Evolutionary conservation across 75 land plant species (phyloP), one percentile per base, ranked within the genome.

Genomic region (Adiantum capillusveneris): DNA sequence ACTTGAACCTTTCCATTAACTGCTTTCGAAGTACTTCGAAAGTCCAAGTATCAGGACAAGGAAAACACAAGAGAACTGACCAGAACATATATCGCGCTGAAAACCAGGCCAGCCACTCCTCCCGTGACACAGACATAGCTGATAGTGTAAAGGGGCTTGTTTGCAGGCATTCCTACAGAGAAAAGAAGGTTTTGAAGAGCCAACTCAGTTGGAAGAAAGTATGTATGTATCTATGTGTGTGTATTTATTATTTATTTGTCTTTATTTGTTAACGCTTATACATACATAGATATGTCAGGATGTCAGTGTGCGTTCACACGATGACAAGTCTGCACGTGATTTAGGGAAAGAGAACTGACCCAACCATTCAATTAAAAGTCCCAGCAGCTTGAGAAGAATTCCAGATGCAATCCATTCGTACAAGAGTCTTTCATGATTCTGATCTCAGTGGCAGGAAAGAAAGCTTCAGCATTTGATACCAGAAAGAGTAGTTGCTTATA

Each of bases 51-150:
- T 9, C 7, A 36, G 28, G 18, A 52, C 56, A 36, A 11, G 31
- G 1, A 9, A 34, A 34, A 34, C 9, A 34, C 37, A 34, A 5
- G 37, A 41, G 11, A 51, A 44, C 79, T 71, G 56, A 89, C 95
- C 83, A 83, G 43, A n/a, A 86, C 34, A 61, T 89, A 88, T 49
- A 81, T 64, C 17, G 69, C 56, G 57, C 68, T 59, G 25, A 84
- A 71, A 6, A 80, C 57, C 29, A 89, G 21, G 17, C 93, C 93
- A 25, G 85, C 71, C 13, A 72, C 59, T 56, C 88, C 88, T 5
- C 81, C 70, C 22, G 88, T 84, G 58, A 84, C 59, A 46, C 72
- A 79, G 75, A 77, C 65, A 65, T 88, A 88, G 77, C 88, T 88
- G 56, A 84, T 58, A 25, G 82, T 84, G 61, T 84, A 84, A 24